Percentiles rank a stretch among this genome's conserved stretches.
phyloP scores from a whole-genome alignment of 805 yeast genomes.

The Lachancea waltii region DNA sequence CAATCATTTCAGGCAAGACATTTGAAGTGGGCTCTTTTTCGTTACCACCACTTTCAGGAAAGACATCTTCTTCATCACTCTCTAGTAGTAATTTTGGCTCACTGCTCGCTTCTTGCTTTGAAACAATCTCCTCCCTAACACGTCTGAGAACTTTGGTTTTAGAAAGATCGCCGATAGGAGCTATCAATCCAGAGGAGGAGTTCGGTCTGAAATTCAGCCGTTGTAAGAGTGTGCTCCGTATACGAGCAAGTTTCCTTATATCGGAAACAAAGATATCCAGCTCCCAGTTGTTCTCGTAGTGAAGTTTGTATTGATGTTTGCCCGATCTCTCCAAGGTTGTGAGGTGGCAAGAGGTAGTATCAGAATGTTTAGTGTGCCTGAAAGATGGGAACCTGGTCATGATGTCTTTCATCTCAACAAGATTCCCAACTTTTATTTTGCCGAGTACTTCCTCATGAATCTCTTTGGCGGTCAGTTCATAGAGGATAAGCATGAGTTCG shows the following conservation, averaged over 20 bases:
- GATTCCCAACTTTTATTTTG: slow-evolving; percentile 24
- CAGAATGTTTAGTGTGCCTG: neutral
- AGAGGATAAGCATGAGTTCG: slow-evolving; percentile 23
- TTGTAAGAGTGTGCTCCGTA: slow-evolving; percentile 21
- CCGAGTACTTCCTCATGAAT: slow-evolving; percentile 16
- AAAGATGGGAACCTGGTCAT: slow-evolving; percentile 2
- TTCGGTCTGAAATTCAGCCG: slow-evolving; percentile 8
- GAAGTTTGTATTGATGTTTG: slow-evolving; percentile 23
- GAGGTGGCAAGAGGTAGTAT: slow-evolving; percentile 13
- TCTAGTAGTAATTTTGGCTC: slow-evolving; percentile 7
- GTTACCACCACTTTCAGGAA: neutral
- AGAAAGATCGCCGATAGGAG: slow-evolving; percentile 2
- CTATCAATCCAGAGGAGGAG: neutral
- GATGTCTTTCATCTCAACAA: slow-evolving; percentile 18
- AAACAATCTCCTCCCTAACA: slow-evolving; percentile 4
- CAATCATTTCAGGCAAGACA: too few species aligned
- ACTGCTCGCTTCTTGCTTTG: neutral
- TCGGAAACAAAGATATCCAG: slow-evolving; percentile 27
- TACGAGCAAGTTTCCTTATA: slow-evolving; percentile 19
- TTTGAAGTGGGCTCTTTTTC: too few species aligned
- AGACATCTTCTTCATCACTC: slow-evolving; percentile 7
- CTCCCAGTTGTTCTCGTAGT: slow-evolving; percentile 28
- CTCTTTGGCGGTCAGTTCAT: slow-evolving; percentile 24
- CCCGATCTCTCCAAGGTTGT: slow-evolving; percentile 22
- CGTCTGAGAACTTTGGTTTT: slow-evolving; percentile 7